Conservation (phyloP, 371 early-diverging fungal genomes). For the Mucor piriformis region DNA sequence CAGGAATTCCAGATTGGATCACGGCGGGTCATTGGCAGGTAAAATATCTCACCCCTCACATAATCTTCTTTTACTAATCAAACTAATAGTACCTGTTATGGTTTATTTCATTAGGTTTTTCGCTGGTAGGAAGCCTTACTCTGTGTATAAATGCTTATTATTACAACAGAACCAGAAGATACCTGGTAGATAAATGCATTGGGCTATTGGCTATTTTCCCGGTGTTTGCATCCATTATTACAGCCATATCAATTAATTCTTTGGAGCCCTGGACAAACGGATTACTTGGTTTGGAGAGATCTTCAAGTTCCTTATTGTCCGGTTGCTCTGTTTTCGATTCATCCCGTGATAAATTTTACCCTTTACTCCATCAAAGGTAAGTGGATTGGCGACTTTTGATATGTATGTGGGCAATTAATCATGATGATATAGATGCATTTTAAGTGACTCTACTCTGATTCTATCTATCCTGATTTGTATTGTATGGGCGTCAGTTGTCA, state of each 20-base stretch:
- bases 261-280: slow-evolving; percentile 43
- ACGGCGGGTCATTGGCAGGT: slow-evolving; percentile 46
- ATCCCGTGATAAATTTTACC: slow-evolving; percentile 30
- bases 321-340: slow-evolving; percentile 32
- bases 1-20: slow-evolving; percentile 35
- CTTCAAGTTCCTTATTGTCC: slow-evolving; percentile 24
- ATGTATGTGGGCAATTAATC: too few relatives aligned
- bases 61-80: background rate
- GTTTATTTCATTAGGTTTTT: slow-evolving; percentile 36
- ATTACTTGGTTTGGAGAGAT: slow-evolving; percentile 24
- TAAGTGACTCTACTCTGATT: slow-evolving; percentile 18
- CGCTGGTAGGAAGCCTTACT: slow-evolving; percentile 22
- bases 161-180: slow-evolving; percentile 18
- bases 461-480: slow-evolving; percentile 13
- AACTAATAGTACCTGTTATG: slow-evolving; percentile 35
- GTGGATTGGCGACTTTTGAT: too few relatives aligned
- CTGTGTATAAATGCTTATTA: slow-evolving; percentile 30
- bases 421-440: slow-evolving; percentile 14
- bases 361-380: slow-evolving; percentile 44
- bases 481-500: slow-evolving; percentile 7
- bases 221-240: slow-evolving; percentile 21
- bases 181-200: slow-evolving; percentile 31
- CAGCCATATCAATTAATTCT: slow-evolving; percentile 23
- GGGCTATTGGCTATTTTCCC: slow-evolving; percentile 23
- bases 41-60: background rate